Evolutionary conservation across 306 rosid species (phyloP).

Genomic region (Lotus japonicus): DNA sequence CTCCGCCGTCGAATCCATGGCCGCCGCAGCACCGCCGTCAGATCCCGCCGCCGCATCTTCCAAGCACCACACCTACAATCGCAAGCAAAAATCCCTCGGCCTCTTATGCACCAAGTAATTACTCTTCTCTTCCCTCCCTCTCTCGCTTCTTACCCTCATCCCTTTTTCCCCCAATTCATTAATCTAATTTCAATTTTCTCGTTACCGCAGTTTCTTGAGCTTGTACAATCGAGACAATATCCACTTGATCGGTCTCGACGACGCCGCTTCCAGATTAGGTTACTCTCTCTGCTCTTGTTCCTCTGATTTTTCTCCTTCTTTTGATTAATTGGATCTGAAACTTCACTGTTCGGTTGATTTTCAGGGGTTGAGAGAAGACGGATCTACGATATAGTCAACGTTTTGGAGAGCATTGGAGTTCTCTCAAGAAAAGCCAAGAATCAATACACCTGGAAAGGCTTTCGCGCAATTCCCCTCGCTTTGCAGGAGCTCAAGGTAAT

Average conservation of each 20-base stretch:
- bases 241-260: conserved; percentile 76
- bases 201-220: conserved; percentile 42
- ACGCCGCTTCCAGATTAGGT: conserved; percentile 85
- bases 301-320: background rate
- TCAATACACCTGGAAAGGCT: conserved; percentile 88
- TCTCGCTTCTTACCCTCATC: no score
- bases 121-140: background rate
- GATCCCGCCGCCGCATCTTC: conserved; percentile 40
- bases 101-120: conserved; percentile 98
- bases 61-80: conserved; percentile 37
- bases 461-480: conserved; percentile 58
- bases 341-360: no score
- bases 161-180: background rate
- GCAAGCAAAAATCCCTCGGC: conserved; percentile 75
- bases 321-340: background rate
- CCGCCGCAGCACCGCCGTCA: conserved; percentile 13
- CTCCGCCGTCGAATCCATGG: conserved; percentile 24
- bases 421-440: conserved; percentile 68
- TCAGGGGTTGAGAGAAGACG: conserved; percentile 88
- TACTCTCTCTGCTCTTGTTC: background rate
- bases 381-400: conserved; percentile 92
- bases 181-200: background rate
- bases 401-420: conserved; percentile 87
- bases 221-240: conserved; percentile 63
- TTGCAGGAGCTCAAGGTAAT: conserved; percentile 63